Base-by-base conservation (phyloP, 139 green algal genomes). In the Astrephomene gubernaculifera region DNA sequence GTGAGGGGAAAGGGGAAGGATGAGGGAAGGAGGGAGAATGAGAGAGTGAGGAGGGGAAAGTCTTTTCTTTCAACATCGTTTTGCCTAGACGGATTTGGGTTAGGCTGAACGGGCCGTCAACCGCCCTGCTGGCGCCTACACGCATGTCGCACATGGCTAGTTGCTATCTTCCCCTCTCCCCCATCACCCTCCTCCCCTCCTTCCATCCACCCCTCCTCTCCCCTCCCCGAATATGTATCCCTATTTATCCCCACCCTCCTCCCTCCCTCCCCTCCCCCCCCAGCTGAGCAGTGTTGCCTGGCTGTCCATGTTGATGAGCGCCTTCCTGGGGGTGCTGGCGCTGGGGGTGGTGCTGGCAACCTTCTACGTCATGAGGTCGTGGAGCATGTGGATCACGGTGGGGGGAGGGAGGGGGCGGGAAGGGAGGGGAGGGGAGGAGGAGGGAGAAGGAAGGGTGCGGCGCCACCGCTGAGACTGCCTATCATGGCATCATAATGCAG, bases 251-350 rank as follows among this genome's bases (percentile, higher is more conserved):
- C n/a, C 19, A 14, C 57, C 57, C 19, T 67, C 57, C 19, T 22
- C 19, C 57, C 9, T 9, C 22, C 19, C 57, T 67, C 88, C 88
- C 0, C 68, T 91, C 29, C 27, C 41, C 39, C 9, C 74, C 25
- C 86, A 94, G 89, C 71, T 92, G 49, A 87, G 84, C 33, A 70
- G 61, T 4, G 70, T 84, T 22, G 85, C 94, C 24, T 97, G 91
- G 92, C 85, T 97, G 25, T 92, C 84, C 45, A 93, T 96, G 87
- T 78, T 97, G 36, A 92, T 96, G 88, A 89, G 64, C 27, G 91
- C 91, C 1, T 88, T 94, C 17, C 87, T 94, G 41, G 94, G 92
- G 24, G 81, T 96, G 61, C 70, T 97, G 81, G 90, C 90, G 17
- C 83, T 97, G 38, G 89, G 87, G 0, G 81, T 96, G 7, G 89